Evolutionary conservation across 306 rosid genomes (phyloP).

Genomic region (Delonix regia): DNA sequence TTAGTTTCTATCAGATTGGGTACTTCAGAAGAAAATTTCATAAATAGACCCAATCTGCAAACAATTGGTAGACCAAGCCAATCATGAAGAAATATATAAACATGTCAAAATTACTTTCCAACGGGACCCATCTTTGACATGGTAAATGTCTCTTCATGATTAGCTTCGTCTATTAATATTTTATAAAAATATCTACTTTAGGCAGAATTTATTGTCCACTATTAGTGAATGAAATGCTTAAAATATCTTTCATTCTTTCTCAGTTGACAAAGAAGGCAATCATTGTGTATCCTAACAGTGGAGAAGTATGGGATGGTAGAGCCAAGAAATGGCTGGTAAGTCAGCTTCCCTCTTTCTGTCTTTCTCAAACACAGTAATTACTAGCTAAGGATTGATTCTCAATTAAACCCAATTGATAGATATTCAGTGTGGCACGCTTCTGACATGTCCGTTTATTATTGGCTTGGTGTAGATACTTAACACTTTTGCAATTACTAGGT

Average conservation of each 20-base stretch:
- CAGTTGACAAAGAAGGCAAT: conserved; percentile 82
- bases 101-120: neutral
- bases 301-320: conserved; percentile 88
- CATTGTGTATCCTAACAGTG: conserved; percentile 85
- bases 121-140: neutral
- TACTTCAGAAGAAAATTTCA: neutral
- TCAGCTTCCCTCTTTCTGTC: neutral
- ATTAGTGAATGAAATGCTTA: conserved; percentile 9
- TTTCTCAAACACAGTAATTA: neutral
- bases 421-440: neutral
- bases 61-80: neutral
- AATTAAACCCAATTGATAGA: neutral
- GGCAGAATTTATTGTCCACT: neutral
- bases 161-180: neutral
- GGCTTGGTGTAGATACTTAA: too few relatives aligned
- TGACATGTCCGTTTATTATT: neutral
- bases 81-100: too few relatives aligned
- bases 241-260: conserved; percentile 9
- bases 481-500: neutral
- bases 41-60: neutral
- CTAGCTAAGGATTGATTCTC: neutral
- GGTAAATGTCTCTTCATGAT: neutral
- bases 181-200: neutral
- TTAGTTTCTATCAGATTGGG: neutral
- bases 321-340: conserved; percentile 90